Evolutionary conservation across 2,329 filamentous ascomycete genomes (phyloP).

Genomic region (Magnaporthiopsis incrustans): DNA sequence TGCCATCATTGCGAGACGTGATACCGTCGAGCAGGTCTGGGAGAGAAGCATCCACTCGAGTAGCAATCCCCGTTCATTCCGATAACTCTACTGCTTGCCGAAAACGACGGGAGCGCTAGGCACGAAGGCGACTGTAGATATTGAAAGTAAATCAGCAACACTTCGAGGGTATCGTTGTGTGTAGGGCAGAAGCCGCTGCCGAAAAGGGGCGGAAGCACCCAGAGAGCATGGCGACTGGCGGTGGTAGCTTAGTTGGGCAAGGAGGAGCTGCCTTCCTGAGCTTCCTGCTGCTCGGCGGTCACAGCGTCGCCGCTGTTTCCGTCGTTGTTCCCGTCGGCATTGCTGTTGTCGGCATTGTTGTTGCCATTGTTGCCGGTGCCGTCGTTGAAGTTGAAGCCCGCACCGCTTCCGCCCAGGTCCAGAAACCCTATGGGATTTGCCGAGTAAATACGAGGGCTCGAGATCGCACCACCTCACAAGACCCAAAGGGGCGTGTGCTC

Average conservation of each 20-base stretch:
- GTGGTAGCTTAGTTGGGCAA: neutral
- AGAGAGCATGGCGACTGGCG: neutral
- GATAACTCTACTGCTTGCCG: constrained; percentile 11
- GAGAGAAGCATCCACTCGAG: neutral
- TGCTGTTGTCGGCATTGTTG: no score
- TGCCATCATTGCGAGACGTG: no score
- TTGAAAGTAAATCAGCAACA: neutral
- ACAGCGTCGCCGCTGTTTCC: neutral
- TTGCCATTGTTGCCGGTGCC: neutral
- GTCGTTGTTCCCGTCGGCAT: neutral
- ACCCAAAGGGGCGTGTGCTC: neutral
- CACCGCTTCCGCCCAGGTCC: neutral
- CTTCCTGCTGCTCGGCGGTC: neutral
- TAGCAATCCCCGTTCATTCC: neutral
- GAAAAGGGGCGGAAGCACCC: neutral
- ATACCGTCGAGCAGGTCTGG: neutral
- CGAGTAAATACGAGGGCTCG: neutral
- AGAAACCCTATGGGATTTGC: neutral
- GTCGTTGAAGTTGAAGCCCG: neutral
- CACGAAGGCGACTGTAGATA: neutral
- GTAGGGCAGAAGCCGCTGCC: neutral
- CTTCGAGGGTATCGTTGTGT: neutral
- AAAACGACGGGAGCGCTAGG: constrained; percentile 1
- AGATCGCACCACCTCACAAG: neutral
- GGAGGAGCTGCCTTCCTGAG: neutral